Base-by-base conservation (phyloP, 2,329 filamentous ascomycete species). In the Diatrype stigma region DNA sequence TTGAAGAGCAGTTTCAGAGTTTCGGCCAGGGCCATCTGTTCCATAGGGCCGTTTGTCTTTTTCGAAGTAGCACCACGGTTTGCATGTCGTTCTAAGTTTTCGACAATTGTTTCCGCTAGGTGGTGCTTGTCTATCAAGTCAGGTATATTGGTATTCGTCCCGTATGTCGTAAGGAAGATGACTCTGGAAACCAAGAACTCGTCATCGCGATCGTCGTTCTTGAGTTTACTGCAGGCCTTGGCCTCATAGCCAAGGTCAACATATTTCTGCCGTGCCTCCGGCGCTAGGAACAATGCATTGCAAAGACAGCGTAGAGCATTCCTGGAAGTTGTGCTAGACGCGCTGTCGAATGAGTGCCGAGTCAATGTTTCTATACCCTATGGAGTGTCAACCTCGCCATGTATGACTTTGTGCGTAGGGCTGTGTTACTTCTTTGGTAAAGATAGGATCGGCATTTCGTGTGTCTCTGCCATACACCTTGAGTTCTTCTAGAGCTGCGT, bases 1-100 rank as follows among this genome's bases (percentile, higher is more conserved):
- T 96, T 96, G 76, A 95, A 97, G 47, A 96, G 72, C 38, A 97
- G 77, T 64, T 96, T 96, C 46, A 94, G 73, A 0, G 88, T 93
- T 68, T 97, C 93, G 8, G 78, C 78, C 35, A 97, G 76, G 0
- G 92, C 90, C 82, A 93, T 84, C 52, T 87, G 84, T 56, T 87
- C 84, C 78, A 92, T 88, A 0, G 81, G 79, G 40, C 81, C 72
- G 12, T 57, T 57, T 11, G 61, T 64, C 22, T 64, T 56, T 44
- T 69, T 70, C 44, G 62, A 60, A 19, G 56, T 53, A 17, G 62
- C 56, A 8, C 69, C 49, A 3, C 69, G 59, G 48, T 78, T 80
- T 6, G 81, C 81, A 70, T 96, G 92, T 4, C 85, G 83, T 38
- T 74, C 70, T 34, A 96, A 74, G 63, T 90, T 89, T 63, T 81